Conservation (phyloP, 805 yeast genomes). For the Candida palmyrensis region DNA sequence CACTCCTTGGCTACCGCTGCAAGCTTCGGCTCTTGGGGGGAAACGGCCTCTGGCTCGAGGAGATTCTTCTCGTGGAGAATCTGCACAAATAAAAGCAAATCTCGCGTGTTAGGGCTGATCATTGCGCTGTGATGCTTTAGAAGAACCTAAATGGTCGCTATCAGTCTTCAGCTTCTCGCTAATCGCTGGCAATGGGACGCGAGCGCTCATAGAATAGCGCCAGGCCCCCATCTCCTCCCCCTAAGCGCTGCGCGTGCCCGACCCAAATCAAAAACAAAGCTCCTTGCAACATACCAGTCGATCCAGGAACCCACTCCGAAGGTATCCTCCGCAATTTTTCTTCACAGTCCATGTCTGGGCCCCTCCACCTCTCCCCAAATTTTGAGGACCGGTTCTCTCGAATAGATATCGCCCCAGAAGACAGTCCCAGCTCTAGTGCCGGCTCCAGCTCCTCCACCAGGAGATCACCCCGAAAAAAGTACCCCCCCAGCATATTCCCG, state of each 20-base stretch:
- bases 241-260: neutral
- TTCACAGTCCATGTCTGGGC: too few species aligned
- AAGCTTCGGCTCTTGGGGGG: slow-evolving; percentile 13
- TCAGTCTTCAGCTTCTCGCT: too few species aligned
- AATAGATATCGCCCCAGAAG: slow-evolving; percentile 17
- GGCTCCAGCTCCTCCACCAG: neutral
- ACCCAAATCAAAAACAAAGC: neutral
- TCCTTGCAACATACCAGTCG: too few species aligned
- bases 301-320: too few species aligned
- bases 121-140: too few species aligned
- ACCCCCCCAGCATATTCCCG: slow-evolving; percentile 17
- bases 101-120: slow-evolving; percentile 15
- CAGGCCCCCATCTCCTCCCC: too few species aligned
- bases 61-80: slow-evolving; percentile 30
- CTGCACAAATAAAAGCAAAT: slow-evolving; percentile 33
- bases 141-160: too few species aligned
- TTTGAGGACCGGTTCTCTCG: slow-evolving; percentile 28
- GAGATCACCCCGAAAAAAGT: slow-evolving; percentile 12
- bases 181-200: too few species aligned
- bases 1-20: slow-evolving; percentile 21
- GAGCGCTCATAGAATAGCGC: too few species aligned
- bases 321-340: too few species aligned
- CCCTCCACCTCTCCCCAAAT: slow-evolving; percentile 14
- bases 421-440: neutral
- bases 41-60: slow-evolving; percentile 17